Conservation (phyloP, 257 asterid species). For the Plantago elongata region DNA sequence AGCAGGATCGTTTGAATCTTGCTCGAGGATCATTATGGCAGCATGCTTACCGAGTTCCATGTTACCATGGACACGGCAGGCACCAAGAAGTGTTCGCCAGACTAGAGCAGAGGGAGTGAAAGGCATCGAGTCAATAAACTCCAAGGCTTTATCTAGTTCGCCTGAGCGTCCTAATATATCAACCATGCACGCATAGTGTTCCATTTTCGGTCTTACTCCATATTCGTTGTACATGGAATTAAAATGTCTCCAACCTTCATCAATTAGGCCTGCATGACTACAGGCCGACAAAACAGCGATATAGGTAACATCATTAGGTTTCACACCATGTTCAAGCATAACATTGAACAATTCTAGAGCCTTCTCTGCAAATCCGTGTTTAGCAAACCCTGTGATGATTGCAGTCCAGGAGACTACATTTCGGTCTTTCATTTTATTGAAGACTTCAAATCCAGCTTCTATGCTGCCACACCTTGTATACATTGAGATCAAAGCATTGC, state of each 20-base stretch:
- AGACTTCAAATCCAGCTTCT: slow-evolving; percentile 66
- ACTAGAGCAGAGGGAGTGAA: slow-evolving; percentile 60
- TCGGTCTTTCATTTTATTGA: slow-evolving; percentile 42
- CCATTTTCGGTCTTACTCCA: slow-evolving; percentile 73
- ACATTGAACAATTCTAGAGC: slow-evolving; percentile 53
- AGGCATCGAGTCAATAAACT: slow-evolving; percentile 65
- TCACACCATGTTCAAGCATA: slow-evolving; percentile 53
- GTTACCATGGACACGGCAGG: slow-evolving; percentile 66
- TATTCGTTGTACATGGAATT: slow-evolving; percentile 49
- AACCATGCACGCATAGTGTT: slow-evolving; percentile 89
- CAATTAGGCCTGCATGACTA: slow-evolving; percentile 75
- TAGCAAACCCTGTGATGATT: slow-evolving; percentile 81
- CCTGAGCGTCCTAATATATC: slow-evolving; percentile 79
- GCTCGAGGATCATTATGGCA: slow-evolving; percentile 60
- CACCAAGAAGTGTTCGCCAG: slow-evolving; percentile 92
- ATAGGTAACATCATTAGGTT: slow-evolving; percentile 89
- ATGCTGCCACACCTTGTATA: slow-evolving; percentile 83
- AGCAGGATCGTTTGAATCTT: slow-evolving; percentile 71
- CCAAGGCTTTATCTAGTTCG: slow-evolving; percentile 44
- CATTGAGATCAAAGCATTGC: slow-evolving; percentile 86
- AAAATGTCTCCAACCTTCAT: slow-evolving; percentile 69
- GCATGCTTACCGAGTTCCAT: slow-evolving; percentile 59
- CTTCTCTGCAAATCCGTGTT: slow-evolving; percentile 64
- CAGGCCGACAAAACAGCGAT: slow-evolving; percentile 84
- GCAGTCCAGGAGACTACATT: slow-evolving; percentile 87